phyloP scores from a whole-genome alignment of 1,139 yeast genomes.

The Trichomonascaceae sp. region DNA sequence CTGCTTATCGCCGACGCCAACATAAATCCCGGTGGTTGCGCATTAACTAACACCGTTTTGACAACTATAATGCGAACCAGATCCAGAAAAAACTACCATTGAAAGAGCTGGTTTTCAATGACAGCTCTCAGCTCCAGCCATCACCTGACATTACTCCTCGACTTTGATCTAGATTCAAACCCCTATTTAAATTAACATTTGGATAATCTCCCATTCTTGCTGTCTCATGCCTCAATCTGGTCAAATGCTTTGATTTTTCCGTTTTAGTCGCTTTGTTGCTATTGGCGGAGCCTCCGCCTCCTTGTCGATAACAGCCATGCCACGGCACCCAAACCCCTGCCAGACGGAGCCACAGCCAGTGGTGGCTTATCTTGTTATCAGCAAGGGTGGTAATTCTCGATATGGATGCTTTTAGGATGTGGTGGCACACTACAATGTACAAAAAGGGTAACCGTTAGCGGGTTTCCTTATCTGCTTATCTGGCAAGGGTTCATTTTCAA shows the following conservation, averaged over 20 bases:
- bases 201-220: not conserved
- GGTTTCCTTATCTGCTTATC: not conserved
- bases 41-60: slow-evolving; percentile 10
- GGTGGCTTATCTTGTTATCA: not conserved
- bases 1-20: slow-evolving; percentile 11
- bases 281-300: not conserved
- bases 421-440: not conserved
- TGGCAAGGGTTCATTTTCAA: not conserved
- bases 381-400: not conserved
- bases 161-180: not conserved
- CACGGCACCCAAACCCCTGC: not conserved
- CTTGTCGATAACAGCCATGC: not conserved
- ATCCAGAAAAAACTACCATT: slow-evolving; percentile 7
- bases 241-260: not conserved
- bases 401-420: not conserved
- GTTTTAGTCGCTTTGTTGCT: not conserved
- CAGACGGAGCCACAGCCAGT: not conserved
- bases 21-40: slow-evolving; percentile 10
- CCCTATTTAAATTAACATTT: not conserved
- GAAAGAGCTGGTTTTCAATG: not conserved
- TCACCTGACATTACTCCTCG: not conserved
- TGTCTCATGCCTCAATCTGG: not conserved
- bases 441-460: not conserved
- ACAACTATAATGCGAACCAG: slow-evolving; percentile 9
- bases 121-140: not conserved